Evolutionary conservation across 176 grass and related monocot species (phyloP), one percentile per base, ranked within the genome.

Genomic region (Aegilops umbellulata): DNA sequence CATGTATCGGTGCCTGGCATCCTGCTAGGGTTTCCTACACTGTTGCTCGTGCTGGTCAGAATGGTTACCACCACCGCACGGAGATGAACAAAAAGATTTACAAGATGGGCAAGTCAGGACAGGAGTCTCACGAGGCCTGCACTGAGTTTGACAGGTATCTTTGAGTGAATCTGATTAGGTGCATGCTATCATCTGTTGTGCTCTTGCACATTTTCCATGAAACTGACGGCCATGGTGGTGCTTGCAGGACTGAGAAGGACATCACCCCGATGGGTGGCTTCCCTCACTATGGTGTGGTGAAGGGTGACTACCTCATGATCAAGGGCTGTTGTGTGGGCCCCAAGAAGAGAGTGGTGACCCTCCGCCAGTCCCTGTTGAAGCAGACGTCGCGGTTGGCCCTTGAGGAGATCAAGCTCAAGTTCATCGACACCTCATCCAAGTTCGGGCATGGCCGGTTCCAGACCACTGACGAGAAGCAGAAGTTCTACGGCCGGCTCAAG

Each of bases 21-120:
- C 96, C 96, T 51, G 96, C 96, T 51, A 90, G 96, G 75, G 96
- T 98, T 8, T 98, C 96, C 9, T 98, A 91, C 81, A 98, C 96
- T 12, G 96, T 98, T 4, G 96, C 96, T 14, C 93, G 96, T 16
- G 96, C 96, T 68, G 93, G 96, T 86, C 96, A 98, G 86, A 98
- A 98, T 19, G 96, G 96, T 8, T 98, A 98, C 55, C 96, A 98
- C 42, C 96, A 98, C 84, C 90, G 96, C 2, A 98, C 96, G 31
- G 96, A 98, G 76, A 89, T 98, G 96, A 95, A 95, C 82, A 98
- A 98, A 65, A 98, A 98, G 82, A 79, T 98, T 7, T 98, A 98
- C 79, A 98, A 98, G 82, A 90, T 98, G 0, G 96, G 96, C 76
- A 98, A 95, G 84, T 9, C 76, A 86, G 93, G 93, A 15, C 84